Evolutionary conservation across 2,329 filamentous ascomycete species (phyloP).

Genomic region (Thelonectria discophora): DNA sequence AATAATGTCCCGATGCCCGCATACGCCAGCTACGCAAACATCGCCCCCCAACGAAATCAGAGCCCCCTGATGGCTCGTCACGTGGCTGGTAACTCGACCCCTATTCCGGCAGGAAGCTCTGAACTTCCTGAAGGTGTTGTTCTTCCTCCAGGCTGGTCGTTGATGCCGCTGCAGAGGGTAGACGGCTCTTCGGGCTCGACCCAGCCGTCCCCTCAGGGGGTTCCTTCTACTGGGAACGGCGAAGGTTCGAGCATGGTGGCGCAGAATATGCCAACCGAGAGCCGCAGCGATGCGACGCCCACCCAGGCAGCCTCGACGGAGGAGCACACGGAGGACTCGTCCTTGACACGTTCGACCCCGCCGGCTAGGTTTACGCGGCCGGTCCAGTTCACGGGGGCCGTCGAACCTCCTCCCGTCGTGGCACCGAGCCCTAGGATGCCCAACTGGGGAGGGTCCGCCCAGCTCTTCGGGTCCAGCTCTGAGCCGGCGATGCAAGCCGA

Average conservation of each 20-base stretch:
- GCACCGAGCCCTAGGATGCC: slow-evolving; percentile 59
- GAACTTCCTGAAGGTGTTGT: slow-evolving; percentile 71
- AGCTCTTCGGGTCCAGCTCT: slow-evolving; percentile 54
- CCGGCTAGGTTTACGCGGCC: slow-evolving; percentile 18
- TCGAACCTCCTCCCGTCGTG: slow-evolving; percentile 50
- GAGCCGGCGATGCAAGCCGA: slow-evolving; percentile 32
- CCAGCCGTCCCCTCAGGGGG: slow-evolving; percentile 38
- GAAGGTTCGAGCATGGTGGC: slow-evolving; percentile 30
- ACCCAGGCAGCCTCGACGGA: slow-evolving; percentile 22
- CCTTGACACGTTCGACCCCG: slow-evolving; percentile 19
- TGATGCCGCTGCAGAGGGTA: slow-evolving; percentile 68
- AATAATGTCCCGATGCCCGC: slow-evolving; percentile 30
- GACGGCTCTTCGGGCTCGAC: slow-evolving; percentile 47
- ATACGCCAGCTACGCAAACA: slow-evolving; percentile 34
- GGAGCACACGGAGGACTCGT: slow-evolving; percentile 22
- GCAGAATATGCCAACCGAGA: slow-evolving; percentile 29
- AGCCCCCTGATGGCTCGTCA: slow-evolving; percentile 59
- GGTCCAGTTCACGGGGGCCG: slow-evolving; percentile 26
- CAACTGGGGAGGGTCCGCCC: slow-evolving; percentile 61
- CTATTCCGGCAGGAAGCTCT: slow-evolving; percentile 67
- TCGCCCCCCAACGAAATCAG: slow-evolving; percentile 47
- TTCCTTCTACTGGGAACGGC: slow-evolving; percentile 26
- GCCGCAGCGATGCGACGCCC: slow-evolving; percentile 26
- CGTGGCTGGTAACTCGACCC: slow-evolving; percentile 54
- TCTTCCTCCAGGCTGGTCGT: slow-evolving; percentile 71